These are phyloP conservation scores for Hygrophoropsis aurantiaca DNA, from an alignment of 768 basidiomycete species.

Conservation along the genomic window DNA sequence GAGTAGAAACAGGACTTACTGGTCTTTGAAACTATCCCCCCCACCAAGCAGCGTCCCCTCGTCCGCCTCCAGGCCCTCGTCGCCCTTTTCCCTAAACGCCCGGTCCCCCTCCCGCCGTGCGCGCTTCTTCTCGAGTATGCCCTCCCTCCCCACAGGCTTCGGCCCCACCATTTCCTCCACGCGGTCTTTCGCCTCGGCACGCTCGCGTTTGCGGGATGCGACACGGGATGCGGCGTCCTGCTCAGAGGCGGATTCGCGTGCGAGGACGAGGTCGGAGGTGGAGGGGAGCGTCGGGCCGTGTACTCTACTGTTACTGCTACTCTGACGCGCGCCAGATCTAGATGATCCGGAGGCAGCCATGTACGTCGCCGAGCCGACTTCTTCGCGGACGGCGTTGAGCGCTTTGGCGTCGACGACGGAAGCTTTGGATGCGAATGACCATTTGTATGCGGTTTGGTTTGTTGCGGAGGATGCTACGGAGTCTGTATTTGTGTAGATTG, in stretches of 20 bases:
- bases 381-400: constrained; percentile 56
- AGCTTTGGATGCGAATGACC: constrained; percentile 76
- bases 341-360: too few relatives aligned
- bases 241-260: constrained; percentile 62
- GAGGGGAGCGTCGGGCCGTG: constrained; percentile 72
- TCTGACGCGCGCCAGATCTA: too few relatives aligned
- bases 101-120: constrained; percentile 70
- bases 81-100: constrained; percentile 67
- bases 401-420: constrained; percentile 59
- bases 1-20: constrained; percentile 44
- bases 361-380: constrained; percentile 51
- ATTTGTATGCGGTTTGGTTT: constrained; percentile 81
- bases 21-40: constrained; percentile 76
- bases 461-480: constrained; percentile 55
- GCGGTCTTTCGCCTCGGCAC: constrained; percentile 62
- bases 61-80: constrained; percentile 76
- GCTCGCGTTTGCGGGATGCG: constrained; percentile 66
- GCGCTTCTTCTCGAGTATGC: constrained; percentile 83
- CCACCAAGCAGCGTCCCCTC: constrained; percentile 82
- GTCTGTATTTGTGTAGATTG: constrained; percentile 62
- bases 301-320: constrained; percentile 38
- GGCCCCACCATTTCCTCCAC: constrained; percentile 80
- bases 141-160: constrained; percentile 79
- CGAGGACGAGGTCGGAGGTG: constrained; percentile 65
- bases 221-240: constrained; percentile 49